Evolutionary conservation across 352 stramenopile genomes (phyloP).

Genomic region (Globisporangium spinosum): DNA sequence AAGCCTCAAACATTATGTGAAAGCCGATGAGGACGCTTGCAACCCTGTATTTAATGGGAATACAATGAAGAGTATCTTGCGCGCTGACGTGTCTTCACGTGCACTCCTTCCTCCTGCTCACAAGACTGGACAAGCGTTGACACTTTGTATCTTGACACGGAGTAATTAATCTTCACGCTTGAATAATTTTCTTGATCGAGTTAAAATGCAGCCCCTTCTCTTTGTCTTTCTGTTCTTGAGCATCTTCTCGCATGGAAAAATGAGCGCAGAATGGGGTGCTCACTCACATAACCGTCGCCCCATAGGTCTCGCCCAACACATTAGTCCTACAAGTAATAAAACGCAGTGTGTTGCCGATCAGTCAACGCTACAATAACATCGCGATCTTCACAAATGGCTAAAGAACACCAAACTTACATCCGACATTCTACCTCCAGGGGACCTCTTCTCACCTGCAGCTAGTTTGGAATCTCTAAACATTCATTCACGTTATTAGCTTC

Average conservation of each 20-base stretch:
- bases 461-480: not conserved
- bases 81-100: not conserved
- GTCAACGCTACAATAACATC: not conserved
- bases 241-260: not conserved
- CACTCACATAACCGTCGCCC: not conserved
- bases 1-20: not conserved
- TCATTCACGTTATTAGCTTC: not conserved
- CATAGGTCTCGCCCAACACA: not conserved
- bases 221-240: conserved; percentile 1
- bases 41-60: no score
- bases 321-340: not conserved
- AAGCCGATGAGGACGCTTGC: not conserved
- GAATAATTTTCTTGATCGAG: not conserved
- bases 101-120: not conserved
- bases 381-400: not conserved
- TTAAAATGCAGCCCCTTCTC: conserved; percentile 2
- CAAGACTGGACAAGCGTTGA: not conserved
- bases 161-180: not conserved
- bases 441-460: not conserved
- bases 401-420: not conserved
- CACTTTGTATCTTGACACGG: not conserved
- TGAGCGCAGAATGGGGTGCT: not conserved
- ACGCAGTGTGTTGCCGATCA: not conserved
- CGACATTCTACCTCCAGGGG: not conserved
- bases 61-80: not conserved